Percentiles rank a stretch among this genome's conserved stretches.
Evolutionary conservation across 129 eudicot species (phyloP).

Genomic region (Dittrichia graveolens): DNA sequence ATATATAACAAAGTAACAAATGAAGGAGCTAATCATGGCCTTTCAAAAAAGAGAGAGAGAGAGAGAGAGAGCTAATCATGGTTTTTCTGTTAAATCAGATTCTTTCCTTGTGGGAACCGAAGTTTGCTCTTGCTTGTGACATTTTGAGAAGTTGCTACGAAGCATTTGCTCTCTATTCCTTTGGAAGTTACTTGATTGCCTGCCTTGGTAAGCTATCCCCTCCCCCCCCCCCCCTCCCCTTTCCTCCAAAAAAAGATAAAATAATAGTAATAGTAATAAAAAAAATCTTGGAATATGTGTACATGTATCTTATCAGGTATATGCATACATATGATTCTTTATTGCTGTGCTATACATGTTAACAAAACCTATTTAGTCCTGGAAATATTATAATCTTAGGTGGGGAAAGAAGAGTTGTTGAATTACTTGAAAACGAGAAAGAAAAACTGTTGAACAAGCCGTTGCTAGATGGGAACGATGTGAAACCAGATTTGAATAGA

Average conservation of each 20-base stretch:
- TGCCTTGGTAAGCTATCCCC: constrained; percentile 70
- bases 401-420: constrained; percentile 69
- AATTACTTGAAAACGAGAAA: constrained; percentile 75
- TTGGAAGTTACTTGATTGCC: constrained; percentile 95
- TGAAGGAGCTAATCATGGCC: background rate
- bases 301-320: background rate
- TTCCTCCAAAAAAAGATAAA: background rate
- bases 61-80: background rate
- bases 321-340: too few species aligned
- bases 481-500: constrained; percentile 35
- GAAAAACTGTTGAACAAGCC: constrained; percentile 54
- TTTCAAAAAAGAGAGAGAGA: background rate
- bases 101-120: constrained; percentile 71
- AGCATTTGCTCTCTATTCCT: constrained; percentile 88
- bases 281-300: background rate
- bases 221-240: background rate
- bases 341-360: background rate
- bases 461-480: constrained; percentile 55
- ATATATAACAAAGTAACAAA: background rate
- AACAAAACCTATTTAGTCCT: constrained; percentile 8
- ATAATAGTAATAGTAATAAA: too few species aligned
- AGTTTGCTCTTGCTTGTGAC: constrained; percentile 77
- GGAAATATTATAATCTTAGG: constrained; percentile 42
- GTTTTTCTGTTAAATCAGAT: constrained; percentile 46
- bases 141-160: constrained; percentile 93